Base-by-base conservation (phyloP, 139 green algal genomes). In the Micromonas commoda region DNA sequence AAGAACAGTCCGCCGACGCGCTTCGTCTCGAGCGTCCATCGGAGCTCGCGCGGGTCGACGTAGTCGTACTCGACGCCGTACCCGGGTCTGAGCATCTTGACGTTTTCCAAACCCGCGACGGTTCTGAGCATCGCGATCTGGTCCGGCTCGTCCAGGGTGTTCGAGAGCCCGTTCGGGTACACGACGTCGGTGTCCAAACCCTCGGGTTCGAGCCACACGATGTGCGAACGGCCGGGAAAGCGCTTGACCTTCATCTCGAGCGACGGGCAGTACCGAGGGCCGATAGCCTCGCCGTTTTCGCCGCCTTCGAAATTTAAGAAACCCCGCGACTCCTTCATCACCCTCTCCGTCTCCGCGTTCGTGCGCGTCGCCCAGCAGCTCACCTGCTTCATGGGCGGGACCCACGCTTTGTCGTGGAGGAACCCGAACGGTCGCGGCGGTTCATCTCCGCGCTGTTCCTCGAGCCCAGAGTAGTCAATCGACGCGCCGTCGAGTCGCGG, bases 51-150 rank as follows among this genome's bases (percentile, higher is more conserved):
- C 3, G 72, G 72, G 0, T 94, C 94, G 52, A 99, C 81, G 91
- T 96, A 99, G 86, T 99, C 94, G 81, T 99, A 99, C 84, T 99
- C 95, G 53, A 99, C 95, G 3, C 93, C 93, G 72, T 99, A 99
- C 0, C 94, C 95, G 0, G 94, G 91, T 28, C 93, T 83, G 82
- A 99, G 85, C 91, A 98, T 96, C 6, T 79, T 81, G 77, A 83
- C 89, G 16, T 80, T 31, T 87, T 96, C 90, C 70, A 99, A 79
- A 0, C 95, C 95, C 1, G 95, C 93, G 67, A 99, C 87, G 23
- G 92, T 96, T 35, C 88, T 87, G 78, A 99, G 89, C 82, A 99
- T 88, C 2, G 88, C 85, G 54, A 97, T 87, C 88, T 99, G 95
- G 76, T 97, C 82, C 2, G 87, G 86, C 86, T 97, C 92, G 0